Percentiles rank a stretch among this genome's conserved stretches.
Conservation (phyloP, 192 early-diverging fungal genomes). For the Lunasporangiospora selenospora region DNA sequence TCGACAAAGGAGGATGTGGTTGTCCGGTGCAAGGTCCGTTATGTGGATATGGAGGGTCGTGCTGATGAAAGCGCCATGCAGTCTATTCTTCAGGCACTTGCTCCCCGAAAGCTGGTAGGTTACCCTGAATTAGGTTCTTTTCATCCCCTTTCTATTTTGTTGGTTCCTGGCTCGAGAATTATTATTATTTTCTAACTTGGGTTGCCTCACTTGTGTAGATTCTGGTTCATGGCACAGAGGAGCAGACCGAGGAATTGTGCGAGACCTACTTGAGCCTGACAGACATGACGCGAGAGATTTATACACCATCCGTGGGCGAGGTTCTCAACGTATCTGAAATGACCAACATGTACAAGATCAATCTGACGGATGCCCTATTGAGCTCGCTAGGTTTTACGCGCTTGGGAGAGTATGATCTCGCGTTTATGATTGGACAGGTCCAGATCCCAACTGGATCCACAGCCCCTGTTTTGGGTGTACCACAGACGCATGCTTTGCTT, state of each 20-base stretch:
- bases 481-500: too few species aligned
- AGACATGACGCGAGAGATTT: slow-evolving; percentile 87
- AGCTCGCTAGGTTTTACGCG: slow-evolving; percentile 77
- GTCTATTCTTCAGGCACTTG: slow-evolving; percentile 84
- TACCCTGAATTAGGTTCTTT: not conserved
- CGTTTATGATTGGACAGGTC: slow-evolving; percentile 80
- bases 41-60: slow-evolving; percentile 93
- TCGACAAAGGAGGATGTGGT: slow-evolving; percentile 60
- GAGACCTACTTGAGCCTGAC: slow-evolving; percentile 64
- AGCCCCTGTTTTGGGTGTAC: slow-evolving; percentile 77
- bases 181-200: slow-evolving; percentile 19
- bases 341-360: slow-evolving; percentile 85
- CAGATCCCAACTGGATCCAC: slow-evolving; percentile 65
- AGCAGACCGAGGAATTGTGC: slow-evolving; percentile 72
- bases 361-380: slow-evolving; percentile 90
- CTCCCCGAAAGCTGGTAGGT: slow-evolving; percentile 79
- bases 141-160: slow-evolving; percentile 7
- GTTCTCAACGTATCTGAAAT: slow-evolving; percentile 90
- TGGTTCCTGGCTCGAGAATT: not conserved
- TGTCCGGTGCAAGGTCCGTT: slow-evolving; percentile 77
- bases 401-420: slow-evolving; percentile 79
- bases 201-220: slow-evolving; percentile 49
- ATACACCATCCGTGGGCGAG: slow-evolving; percentile 82
- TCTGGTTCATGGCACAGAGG: slow-evolving; percentile 83
- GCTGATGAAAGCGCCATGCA: slow-evolving; percentile 86